Evolutionary conservation across 768 basidiomycete species (phyloP), one percentile per base, ranked within the genome.

Genomic region (Naganishia friedmannii): DNA sequence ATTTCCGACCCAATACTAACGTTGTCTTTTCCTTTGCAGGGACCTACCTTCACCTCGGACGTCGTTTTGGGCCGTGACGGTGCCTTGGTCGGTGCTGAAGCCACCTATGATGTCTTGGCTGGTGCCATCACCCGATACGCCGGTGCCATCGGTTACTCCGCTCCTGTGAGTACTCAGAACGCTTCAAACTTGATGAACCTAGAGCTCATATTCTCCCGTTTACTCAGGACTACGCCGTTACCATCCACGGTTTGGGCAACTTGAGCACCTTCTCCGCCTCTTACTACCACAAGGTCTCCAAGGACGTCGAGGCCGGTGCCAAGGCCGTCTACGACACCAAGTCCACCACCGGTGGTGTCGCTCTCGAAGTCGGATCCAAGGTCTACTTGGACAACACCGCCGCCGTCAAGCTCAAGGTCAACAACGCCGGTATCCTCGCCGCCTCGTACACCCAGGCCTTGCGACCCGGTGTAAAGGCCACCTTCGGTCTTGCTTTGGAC

Each of bases 331-430:
- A 95, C 82, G 93, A 97, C 84, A 86, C 89, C 83, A 95, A 95
- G 85, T 85, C 89, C 69, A 90, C 93, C 74, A 87, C 90, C 70
- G 87, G 88, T 70, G 89, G 88, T 82, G 90, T 97, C 77, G 86
- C 86, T 66, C 87, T 98, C 75, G 95, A 97, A 84, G 93, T 99
- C 73, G 95, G 95, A 79, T 86, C 91, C 77, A 98, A 98, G 86
- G 88, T 90, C 87, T 93, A 82, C 83, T 89, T 88, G 54, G 93
- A 97, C 84, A 82, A 86, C 34, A 88, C 92, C 74, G 89, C 93
- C 10, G 97, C 91, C 79, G 86, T 97, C 84, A 98, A 99, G 87
- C 91, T 93, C 75, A 97, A 97, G 87, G 94, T 98, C 85, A 97
- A 97, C 88, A 95, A 94, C 84, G 81, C 88, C 70, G 94, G 94